Conservation (phyloP, 1,139 yeast genomes). For the Pichia sp. region DNA sequence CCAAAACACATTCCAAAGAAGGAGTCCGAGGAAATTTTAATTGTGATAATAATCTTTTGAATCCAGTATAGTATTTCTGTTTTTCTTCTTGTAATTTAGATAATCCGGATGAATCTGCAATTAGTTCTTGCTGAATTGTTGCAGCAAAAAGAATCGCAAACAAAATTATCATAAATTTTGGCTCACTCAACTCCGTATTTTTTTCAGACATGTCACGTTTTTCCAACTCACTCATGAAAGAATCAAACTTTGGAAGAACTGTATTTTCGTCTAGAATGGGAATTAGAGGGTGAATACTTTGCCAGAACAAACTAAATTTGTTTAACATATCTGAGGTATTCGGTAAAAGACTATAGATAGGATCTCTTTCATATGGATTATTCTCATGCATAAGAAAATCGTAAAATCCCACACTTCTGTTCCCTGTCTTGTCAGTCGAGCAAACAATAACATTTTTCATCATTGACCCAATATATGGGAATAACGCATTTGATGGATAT, state of each 20-base stretch:
- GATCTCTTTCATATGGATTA: not conserved
- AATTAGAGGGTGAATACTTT: not conserved
- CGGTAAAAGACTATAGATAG: not conserved
- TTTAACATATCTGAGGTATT: not conserved
- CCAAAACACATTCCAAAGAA: not conserved
- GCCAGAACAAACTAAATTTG: not conserved
- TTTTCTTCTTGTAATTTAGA: not conserved
- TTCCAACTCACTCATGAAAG: not conserved
- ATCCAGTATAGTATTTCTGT: not conserved
- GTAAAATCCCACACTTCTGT: not conserved
- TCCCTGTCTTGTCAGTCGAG: not conserved
- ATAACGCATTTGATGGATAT: constrained; percentile 1
- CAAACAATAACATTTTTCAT: not conserved
- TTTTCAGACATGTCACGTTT: not conserved
- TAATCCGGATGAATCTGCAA: not conserved
- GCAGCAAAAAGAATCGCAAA: not conserved
- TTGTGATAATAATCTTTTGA: not conserved
- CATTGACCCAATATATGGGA: not conserved
- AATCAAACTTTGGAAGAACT: not conserved
- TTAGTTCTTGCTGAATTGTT: not conserved
- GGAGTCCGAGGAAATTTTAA: not conserved
- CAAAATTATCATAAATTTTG: not conserved
- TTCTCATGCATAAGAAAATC: not conserved
- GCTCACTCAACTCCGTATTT: not conserved
- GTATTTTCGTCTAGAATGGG: not conserved